Evolutionary conservation across 164 flowering plant species (phyloP).

Genomic region (Echeveria elegans): DNA sequence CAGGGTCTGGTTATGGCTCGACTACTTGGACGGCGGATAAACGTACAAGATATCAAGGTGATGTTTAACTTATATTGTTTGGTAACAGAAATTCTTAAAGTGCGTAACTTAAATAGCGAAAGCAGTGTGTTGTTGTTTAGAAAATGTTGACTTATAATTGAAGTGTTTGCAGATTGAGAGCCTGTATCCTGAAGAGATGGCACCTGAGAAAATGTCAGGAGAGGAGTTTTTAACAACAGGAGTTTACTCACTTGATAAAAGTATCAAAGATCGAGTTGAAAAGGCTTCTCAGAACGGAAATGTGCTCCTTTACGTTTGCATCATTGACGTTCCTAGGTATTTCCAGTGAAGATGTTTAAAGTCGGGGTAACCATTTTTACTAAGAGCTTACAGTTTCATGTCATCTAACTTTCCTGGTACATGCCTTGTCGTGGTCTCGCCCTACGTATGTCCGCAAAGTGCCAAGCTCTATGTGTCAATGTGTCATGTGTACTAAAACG

Average conservation of each 20-base stretch:
- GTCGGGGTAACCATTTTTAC: neutral
- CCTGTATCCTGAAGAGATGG: conserved; percentile 78
- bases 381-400: too few relatives aligned
- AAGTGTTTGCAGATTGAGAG: conserved; percentile 57
- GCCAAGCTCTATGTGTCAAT: conserved; percentile 67
- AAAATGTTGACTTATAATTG: conserved; percentile 1
- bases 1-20: conserved; percentile 88
- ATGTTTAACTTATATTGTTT: neutral
- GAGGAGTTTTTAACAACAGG: conserved; percentile 58
- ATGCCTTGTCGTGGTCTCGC: conserved; percentile 48
- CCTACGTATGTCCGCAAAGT: conserved; percentile 70
- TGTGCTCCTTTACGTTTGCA: conserved; percentile 83
- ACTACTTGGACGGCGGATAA: conserved; percentile 62
- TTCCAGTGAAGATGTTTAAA: neutral
- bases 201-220: conserved; percentile 46
- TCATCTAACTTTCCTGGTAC: neutral
- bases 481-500: neutral
- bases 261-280: conserved; percentile 43
- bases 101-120: neutral
- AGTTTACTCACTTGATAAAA: conserved; percentile 48
- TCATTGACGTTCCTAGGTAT: conserved; percentile 72
- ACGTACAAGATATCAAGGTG: conserved; percentile 59
- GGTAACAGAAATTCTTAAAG: neutral
- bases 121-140: neutral
- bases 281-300: conserved; percentile 65